These are phyloP conservation scores for Diaporthe destruens DNA, from an alignment of 2,329 filamentous ascomycete species.

Conservation along the genomic window DNA sequence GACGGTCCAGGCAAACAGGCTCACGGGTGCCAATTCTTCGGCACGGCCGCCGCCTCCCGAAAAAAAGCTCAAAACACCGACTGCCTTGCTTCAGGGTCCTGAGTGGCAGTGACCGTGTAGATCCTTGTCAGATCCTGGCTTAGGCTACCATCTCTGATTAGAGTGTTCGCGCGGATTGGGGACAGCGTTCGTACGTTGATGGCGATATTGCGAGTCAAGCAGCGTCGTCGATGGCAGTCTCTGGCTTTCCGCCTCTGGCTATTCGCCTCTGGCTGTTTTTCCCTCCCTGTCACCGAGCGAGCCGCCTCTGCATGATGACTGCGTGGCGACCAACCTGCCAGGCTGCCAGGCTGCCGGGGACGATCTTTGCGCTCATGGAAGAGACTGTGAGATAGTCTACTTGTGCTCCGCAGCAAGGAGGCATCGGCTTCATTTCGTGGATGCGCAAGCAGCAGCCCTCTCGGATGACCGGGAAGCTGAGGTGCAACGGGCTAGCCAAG, in stretches of 20 bases:
- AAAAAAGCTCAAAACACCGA: background rate
- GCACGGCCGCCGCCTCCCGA: slow-evolving; percentile 24
- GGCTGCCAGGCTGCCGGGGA: background rate
- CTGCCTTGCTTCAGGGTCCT: slow-evolving; percentile 16
- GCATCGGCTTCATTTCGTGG: background rate
- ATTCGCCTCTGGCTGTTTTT: background rate
- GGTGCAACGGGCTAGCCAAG: slow-evolving; percentile 4
- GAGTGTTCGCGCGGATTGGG: background rate
- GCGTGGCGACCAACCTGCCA: slow-evolving; percentile 13
- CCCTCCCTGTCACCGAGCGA: slow-evolving; percentile 15
- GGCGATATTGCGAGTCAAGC: slow-evolving; percentile 26
- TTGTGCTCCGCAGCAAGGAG: slow-evolving; percentile 1
- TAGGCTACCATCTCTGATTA: slow-evolving; percentile 2
- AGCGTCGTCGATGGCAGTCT: slow-evolving; percentile 9
- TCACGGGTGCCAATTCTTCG: slow-evolving; percentile 14
- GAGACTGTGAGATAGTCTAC: background rate
- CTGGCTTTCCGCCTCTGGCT: background rate
- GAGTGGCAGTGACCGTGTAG: background rate
- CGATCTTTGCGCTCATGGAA: background rate
- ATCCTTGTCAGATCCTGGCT: slow-evolving; percentile 7
- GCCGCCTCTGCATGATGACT: slow-evolving; percentile 25
- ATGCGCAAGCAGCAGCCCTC: background rate
- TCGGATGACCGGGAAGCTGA: background rate
- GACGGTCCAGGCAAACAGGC: slow-evolving; percentile 1
- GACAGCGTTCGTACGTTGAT: slow-evolving; percentile 8